Conservation (phyloP, 495 filamentous ascomycete genomes). For the Penicillium cosmopolitanum region DNA sequence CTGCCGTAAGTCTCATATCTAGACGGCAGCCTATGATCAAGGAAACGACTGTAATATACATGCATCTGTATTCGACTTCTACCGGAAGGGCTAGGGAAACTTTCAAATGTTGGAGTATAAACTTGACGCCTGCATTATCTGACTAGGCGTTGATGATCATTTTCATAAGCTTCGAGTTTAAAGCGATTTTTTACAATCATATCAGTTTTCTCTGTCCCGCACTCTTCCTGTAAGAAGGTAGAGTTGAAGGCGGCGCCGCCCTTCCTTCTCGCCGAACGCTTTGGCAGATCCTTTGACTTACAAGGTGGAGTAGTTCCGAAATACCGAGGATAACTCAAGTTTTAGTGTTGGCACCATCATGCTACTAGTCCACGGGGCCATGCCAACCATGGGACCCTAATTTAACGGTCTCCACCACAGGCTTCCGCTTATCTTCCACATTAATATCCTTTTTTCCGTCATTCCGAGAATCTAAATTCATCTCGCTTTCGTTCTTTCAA, state of each 20-base stretch:
- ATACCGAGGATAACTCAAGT: neutral
- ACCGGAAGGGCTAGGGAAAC: neutral
- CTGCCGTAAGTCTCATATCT: conserved; percentile 42
- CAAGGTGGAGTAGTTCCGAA: too few relatives aligned
- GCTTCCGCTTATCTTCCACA: neutral
- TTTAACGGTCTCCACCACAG: neutral
- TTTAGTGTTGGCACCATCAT: neutral
- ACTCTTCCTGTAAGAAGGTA: too few relatives aligned
- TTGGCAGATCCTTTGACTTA: too few relatives aligned
- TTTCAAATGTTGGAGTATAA: too few relatives aligned
- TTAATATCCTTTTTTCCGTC: neutral
- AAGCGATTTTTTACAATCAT: too few relatives aligned
- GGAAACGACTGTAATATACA: neutral
- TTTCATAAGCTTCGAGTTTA: too few relatives aligned
- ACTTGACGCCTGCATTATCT: too few relatives aligned
- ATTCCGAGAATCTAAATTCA: neutral
- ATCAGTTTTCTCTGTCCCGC: too few relatives aligned
- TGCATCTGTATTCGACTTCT: too few relatives aligned
- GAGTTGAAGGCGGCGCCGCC: too few relatives aligned
- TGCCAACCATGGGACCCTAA: neutral
- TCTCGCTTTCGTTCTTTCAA: neutral
- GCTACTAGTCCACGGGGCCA: neutral
- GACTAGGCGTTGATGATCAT: too few relatives aligned
- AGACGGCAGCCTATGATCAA: neutral
- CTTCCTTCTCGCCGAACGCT: too few relatives aligned